Base-by-base conservation (phyloP, 169 alveolate genomes). In the Perkinsus chesapeaki region DNA sequence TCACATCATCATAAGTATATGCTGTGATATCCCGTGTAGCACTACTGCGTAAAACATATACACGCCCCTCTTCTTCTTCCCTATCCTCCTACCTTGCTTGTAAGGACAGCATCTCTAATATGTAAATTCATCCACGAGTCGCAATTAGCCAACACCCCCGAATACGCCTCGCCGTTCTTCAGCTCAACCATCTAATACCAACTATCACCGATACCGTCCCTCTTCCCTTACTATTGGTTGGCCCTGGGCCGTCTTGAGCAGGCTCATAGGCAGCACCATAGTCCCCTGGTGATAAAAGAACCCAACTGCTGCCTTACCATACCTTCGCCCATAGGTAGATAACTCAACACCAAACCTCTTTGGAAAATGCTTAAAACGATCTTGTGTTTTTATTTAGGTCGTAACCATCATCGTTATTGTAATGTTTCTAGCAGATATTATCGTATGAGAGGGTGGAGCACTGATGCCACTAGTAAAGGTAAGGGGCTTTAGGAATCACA, bases 101-200 rank as follows among this genome's bases (percentile, higher is more conserved):
- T 95, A 94, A 95, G 93, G 92, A 95, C 95, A 82, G 93, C 92
- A 72, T 95, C 95, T 38, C 95, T 93, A 91, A 95, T 94, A 91
- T 95, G 96, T 91, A 95, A 72, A 91, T 95, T 95, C 96, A 95
- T 95, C 94, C 94, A 95, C 72, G 93, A 94, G 90, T 95, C 96
- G 92, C 95, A 95, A 38, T 91, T 82, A 91, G 96, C 96, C 92
- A 95, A 60, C 94, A 95, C 94, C 34, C 96, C 96, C 73, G 95
- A 93, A 95, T 95, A 95, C 39, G 96, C 94, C 94, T 95, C 96
- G 20, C 96, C 96, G 39, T 94, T 95, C 93, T 95, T 95, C 93
- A 95, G 92, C 94, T 95, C 96, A 34, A 95, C 96, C 96, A 95
- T 95, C 96, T 94, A 94, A 39, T 7, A 19, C 16, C 7, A 0